Conservation (phyloP, 164 flowering plant species). For the Kingdonia uniflora region DNA sequence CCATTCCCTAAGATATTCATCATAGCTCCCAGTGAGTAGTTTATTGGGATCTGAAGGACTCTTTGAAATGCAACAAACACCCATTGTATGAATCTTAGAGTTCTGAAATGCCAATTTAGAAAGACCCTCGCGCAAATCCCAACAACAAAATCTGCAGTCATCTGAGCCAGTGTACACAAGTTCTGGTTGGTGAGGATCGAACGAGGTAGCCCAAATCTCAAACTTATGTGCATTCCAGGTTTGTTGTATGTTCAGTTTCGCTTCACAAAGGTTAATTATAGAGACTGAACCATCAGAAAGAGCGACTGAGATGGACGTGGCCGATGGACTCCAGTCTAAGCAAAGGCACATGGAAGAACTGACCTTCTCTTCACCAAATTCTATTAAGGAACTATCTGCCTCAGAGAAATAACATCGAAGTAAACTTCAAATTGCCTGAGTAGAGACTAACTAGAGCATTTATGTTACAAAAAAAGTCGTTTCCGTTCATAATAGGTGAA, state of each 20-base stretch:
- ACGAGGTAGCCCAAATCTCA: conserved; percentile 78
- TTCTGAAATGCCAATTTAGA: conserved; percentile 52
- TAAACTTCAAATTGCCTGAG: too few species aligned
- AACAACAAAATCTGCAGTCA: conserved; percentile 78
- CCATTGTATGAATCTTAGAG: conserved; percentile 63
- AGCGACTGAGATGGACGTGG: conserved; percentile 57
- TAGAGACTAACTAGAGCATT: too few species aligned
- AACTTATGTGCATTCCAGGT: conserved; percentile 89
- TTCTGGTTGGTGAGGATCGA: conserved; percentile 68
- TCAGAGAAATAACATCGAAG: background rate
- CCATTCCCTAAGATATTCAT: conserved; percentile 78
- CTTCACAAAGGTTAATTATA: conserved; percentile 38
- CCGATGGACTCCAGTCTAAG: conserved; percentile 76
- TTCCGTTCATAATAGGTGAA: too few species aligned
- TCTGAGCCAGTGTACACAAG: conserved; percentile 83
- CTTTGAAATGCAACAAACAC: conserved; percentile 76
- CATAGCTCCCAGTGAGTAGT: conserved; percentile 83
- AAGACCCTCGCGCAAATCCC: conserved; percentile 70
- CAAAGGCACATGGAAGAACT: conserved; percentile 90
- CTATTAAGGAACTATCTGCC: conserved; percentile 40
- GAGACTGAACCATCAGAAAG: conserved; percentile 81
- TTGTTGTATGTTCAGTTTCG: conserved; percentile 29
- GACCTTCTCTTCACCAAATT: conserved; percentile 29
- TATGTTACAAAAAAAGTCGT: too few species aligned
- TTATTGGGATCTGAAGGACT: conserved; percentile 39